phyloP scores from a whole-genome alignment of 768 basidiomycete species.

The Lentinus tigrinus region DNA sequence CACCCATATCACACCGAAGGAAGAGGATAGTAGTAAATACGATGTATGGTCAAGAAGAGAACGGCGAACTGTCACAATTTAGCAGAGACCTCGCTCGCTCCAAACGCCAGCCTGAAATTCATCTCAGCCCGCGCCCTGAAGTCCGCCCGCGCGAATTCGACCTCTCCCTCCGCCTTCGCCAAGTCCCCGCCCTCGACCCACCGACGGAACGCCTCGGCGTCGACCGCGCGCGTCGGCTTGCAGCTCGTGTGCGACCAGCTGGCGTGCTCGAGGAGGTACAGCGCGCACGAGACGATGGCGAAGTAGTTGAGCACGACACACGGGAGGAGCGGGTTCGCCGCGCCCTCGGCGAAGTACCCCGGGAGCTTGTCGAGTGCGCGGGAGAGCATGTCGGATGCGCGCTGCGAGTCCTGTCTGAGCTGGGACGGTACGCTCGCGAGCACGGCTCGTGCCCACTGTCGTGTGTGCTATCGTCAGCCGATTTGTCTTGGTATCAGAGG shows the following conservation, averaged over 20 bases:
- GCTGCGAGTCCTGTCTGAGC: neutral
- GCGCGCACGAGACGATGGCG: conserved; percentile 50
- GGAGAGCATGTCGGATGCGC: neutral
- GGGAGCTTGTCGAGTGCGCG: neutral
- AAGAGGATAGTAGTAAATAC: no score
- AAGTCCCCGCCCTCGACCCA: conserved; percentile 38
- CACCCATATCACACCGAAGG: no score
- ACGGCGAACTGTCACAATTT: neutral
- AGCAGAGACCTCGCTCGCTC: neutral
- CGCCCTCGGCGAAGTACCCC: conserved; percentile 39
- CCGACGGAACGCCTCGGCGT: conserved; percentile 51
- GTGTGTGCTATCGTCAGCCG: conserved; percentile 34
- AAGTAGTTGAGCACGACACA: conserved; percentile 59
- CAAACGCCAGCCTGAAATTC: neutral
- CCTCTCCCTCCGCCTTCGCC: neutral
- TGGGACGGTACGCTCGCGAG: neutral
- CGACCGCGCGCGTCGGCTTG: conserved; percentile 33
- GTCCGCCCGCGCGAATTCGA: neutral
- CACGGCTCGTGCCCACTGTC: neutral
- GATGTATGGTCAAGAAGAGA: no score
- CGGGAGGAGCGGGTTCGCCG: conserved; percentile 47
- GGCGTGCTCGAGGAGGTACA: conserved; percentile 68
- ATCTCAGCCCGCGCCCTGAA: neutral
- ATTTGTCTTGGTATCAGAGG: neutral
- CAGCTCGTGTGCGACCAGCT: conserved; percentile 48